Evolutionary conservation across 2,329 filamentous ascomycete genomes (phyloP).

Genomic region (Thielaviopsis euricoi): DNA sequence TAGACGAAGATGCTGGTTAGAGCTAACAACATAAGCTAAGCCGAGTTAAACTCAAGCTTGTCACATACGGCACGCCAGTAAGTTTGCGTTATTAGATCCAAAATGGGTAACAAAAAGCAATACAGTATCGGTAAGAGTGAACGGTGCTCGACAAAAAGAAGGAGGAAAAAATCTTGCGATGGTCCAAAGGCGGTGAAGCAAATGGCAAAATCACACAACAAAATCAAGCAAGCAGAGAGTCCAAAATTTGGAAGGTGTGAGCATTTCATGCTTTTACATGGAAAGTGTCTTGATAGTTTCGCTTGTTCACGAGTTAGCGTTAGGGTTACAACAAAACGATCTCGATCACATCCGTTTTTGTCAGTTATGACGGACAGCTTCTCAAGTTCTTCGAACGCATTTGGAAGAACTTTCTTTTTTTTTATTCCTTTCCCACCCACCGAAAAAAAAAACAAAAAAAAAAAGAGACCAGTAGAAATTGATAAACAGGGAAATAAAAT

Average conservation of each 20-base stretch:
- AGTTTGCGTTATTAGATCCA: background rate
- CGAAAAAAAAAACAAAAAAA: background rate
- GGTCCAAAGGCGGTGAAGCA: background rate
- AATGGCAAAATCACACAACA: background rate
- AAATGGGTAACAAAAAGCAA: background rate
- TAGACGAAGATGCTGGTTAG: background rate
- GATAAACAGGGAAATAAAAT: background rate
- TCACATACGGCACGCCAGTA: background rate
- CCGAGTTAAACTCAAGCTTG: background rate
- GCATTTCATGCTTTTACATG: background rate
- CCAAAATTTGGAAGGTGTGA: background rate
- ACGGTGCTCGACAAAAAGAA: too few species aligned
- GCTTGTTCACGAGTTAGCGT: background rate
- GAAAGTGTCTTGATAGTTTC: background rate
- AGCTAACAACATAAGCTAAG: background rate
- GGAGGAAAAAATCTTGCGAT: too few species aligned
- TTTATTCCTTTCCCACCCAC: background rate
- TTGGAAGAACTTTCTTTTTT: background rate
- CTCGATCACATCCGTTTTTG: background rate
- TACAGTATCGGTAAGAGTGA: too few species aligned
- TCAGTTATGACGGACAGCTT: constrained; percentile 1
- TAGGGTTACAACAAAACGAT: background rate
- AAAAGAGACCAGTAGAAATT: background rate
- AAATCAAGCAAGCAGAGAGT: background rate
- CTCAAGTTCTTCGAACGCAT: background rate